These are phyloP conservation scores for Blattamonas nauphoetae DNA, from an alignment of 78 protist genomes.

Conservation along the genomic window DNA sequence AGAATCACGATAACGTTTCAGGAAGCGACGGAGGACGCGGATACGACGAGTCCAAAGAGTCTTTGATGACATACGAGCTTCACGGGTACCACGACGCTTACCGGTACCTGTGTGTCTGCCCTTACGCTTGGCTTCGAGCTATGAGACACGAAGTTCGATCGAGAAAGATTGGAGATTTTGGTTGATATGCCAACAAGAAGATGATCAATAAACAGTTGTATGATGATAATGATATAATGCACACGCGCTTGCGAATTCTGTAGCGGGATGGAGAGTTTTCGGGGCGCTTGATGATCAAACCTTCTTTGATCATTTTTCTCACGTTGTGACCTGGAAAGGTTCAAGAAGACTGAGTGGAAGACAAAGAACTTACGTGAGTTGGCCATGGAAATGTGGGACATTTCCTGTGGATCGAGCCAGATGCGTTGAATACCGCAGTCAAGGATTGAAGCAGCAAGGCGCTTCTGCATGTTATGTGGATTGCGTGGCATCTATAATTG, in stretches of 20 bases:
- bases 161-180: too few relatives aligned
- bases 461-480: slow-evolving; percentile 68
- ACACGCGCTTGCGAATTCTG: slow-evolving; percentile 51
- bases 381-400: slow-evolving; percentile 78
- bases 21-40: slow-evolving; percentile 92
- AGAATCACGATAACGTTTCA: slow-evolving; percentile 86
- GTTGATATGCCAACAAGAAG: too few relatives aligned
- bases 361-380: slow-evolving; percentile 76
- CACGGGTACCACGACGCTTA: slow-evolving; percentile 89
- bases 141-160: too few relatives aligned
- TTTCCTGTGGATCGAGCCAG: slow-evolving; percentile 97
- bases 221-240: too few relatives aligned
- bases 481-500: not conserved
- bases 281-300: slow-evolving; percentile 85
- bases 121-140: slow-evolving; percentile 65
- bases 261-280: slow-evolving; percentile 74
- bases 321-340: slow-evolving; percentile 40
- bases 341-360: not conserved
- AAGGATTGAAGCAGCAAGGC: slow-evolving; percentile 93
- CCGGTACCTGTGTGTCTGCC: slow-evolving; percentile 87
- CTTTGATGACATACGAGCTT: slow-evolving; percentile 94
- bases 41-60: slow-evolving; percentile 90
- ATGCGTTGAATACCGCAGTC: slow-evolving; percentile 91
- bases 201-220: too few relatives aligned
- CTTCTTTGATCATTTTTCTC: slow-evolving; percentile 80